Base-by-base conservation (phyloP, 129 eudicot genomes). In the Tagetes erecta region DNA sequence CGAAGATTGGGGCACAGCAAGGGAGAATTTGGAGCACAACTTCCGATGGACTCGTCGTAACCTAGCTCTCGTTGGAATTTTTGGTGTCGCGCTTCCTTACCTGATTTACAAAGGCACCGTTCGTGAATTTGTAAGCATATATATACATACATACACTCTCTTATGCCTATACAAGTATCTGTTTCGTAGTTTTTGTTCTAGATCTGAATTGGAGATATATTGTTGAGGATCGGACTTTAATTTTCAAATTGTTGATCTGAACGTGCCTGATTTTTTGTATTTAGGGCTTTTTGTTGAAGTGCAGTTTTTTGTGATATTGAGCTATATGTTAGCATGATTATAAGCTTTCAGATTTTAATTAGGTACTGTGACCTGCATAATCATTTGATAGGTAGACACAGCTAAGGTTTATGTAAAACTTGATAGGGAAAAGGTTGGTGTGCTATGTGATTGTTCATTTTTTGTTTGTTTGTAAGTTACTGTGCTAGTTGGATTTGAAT, bases 21-120 rank as follows among this genome's bases (percentile, higher is more conserved):
- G 99, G 64, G 99, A 94, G 85, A 94, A 88, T 79, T 79, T 94
- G 30, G 99, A 94, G 82, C 83, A 81, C 60, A 91, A 94, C 37
- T 94, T 94, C 87, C 78, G 99, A 14, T 94, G 99, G 99, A 86
- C 96, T 64, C 99, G 99, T 64, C 96, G 99, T 45, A 94, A 94
- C 76, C 75, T 94, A 9, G 97, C 97, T 37, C 78, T 94, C 55
- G 86, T 94, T 5, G 99, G 99, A 8, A 70, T 94, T 27, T 94
- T 94, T 76, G 99, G 94, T 71, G 46, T 94, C 85, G 99, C 99
- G 3, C 3, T 94, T 51, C 99, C 99, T 14, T 70, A 88, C 73
- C 66, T 94, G 67, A 75, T 94, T 78, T 94, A 94, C 90, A 91
- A 86, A 80, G 99, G 99, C 87, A 91, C 92, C 81, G 91, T 94